phyloP scores from a whole-genome alignment of 2,329 filamentous ascomycete genomes.

The Onygena corvina region DNA sequence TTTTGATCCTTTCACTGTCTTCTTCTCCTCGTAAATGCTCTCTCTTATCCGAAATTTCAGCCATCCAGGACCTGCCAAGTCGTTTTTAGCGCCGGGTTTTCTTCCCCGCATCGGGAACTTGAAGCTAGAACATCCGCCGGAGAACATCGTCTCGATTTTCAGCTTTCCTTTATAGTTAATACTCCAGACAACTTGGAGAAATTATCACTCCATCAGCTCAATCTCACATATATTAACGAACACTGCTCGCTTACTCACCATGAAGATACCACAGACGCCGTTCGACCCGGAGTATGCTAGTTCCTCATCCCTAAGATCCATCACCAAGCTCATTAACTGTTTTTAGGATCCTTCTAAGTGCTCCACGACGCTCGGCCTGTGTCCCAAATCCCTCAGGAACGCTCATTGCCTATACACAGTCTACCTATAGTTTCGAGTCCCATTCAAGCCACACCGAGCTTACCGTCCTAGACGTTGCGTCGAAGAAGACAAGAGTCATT shows the following conservation, averaged over 20 bases:
- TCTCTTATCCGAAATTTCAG: background rate
- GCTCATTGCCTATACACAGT: slow-evolving; percentile 37
- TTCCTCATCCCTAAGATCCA: background rate
- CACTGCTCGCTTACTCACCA: slow-evolving; percentile 18
- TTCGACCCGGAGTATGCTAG: slow-evolving; percentile 31
- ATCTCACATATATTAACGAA: background rate
- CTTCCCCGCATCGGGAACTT: too few relatives aligned
- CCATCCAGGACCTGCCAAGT: too few relatives aligned
- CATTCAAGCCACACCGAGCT: slow-evolving; percentile 38
- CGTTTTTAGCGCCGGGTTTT: too few relatives aligned
- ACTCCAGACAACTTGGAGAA: too few relatives aligned
- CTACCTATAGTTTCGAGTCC: slow-evolving; percentile 40
- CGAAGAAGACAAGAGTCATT: slow-evolving; percentile 31
- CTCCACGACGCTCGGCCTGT: slow-evolving; percentile 36
- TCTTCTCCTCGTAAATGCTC: background rate
- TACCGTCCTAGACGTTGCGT: slow-evolving; percentile 33
- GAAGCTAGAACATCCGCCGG: too few relatives aligned
- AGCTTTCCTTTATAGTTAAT: too few relatives aligned
- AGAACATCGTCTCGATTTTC: too few relatives aligned
- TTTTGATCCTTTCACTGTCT: background rate
- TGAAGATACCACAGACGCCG: slow-evolving; percentile 32
- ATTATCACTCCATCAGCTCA: too few relatives aligned
- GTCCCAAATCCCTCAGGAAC: slow-evolving; percentile 37
- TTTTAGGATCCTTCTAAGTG: slow-evolving; percentile 35
- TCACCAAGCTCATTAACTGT: background rate